Conservation (phyloP, 2,329 filamentous ascomycete genomes). For the Monilinia fructigena region DNA sequence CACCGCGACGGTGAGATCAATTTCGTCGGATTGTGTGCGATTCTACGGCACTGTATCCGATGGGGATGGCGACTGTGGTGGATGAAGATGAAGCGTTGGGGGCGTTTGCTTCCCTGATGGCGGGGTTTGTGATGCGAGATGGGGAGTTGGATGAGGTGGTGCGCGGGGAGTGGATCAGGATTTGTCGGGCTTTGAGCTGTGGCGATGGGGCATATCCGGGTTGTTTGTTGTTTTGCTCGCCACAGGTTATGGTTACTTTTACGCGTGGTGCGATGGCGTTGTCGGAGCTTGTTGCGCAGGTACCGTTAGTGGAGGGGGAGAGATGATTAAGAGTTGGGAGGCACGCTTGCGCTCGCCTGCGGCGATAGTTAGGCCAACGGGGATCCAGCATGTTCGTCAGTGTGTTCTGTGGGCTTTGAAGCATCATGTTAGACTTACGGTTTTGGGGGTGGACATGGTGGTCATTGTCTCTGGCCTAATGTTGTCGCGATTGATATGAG, state of each 20-base stretch:
- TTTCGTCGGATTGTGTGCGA: slow-evolving; percentile 51
- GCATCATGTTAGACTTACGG: slow-evolving; percentile 46
- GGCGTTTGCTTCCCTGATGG: slow-evolving; percentile 53
- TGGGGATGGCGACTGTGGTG: slow-evolving; percentile 45
- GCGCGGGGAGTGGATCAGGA: slow-evolving; percentile 47
- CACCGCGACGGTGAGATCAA: slow-evolving; percentile 50
- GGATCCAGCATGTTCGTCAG: slow-evolving; percentile 50
- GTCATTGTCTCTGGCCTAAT: slow-evolving; percentile 54
- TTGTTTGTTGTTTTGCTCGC: slow-evolving; percentile 50
- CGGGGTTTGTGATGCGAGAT: slow-evolving; percentile 46
- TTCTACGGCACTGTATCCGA: slow-evolving; percentile 48
- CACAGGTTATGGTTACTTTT: slow-evolving; percentile 53
- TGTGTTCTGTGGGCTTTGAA: slow-evolving; percentile 58
- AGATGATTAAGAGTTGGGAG: slow-evolving; percentile 52
- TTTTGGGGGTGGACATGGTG: slow-evolving; percentile 60
- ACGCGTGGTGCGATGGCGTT: slow-evolving; percentile 47
- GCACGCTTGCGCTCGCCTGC: slow-evolving; percentile 49
- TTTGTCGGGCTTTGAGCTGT: slow-evolving; percentile 51
- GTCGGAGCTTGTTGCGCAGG: slow-evolving; percentile 44
- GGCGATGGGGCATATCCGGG: slow-evolving; percentile 41
- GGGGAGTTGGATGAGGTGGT: slow-evolving; percentile 34
- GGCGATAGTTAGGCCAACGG: slow-evolving; percentile 47
- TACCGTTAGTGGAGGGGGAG: slow-evolving; percentile 38
- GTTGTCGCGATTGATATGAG: slow-evolving; percentile 59
- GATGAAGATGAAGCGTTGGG: slow-evolving; percentile 50